phyloP scores from a whole-genome alignment of 129 eudicot species.

The carrot (Daucus carota) region DNA sequence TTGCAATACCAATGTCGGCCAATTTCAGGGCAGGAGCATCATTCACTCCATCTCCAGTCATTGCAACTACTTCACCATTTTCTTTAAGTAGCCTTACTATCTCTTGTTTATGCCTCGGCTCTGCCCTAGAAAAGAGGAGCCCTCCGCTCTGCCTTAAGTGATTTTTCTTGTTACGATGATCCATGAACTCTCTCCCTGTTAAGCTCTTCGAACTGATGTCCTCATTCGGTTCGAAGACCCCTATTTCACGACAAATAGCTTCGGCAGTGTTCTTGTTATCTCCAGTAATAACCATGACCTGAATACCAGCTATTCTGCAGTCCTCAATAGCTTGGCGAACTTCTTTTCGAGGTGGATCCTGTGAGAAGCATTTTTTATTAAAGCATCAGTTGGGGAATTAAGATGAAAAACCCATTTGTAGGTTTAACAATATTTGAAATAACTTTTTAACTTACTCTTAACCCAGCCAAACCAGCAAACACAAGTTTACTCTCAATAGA shows the following conservation, averaged over 20 bases:
- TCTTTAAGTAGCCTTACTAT: constrained; percentile 86
- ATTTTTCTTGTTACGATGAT: constrained; percentile 34
- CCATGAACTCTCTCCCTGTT: constrained; percentile 88
- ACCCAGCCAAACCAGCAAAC: constrained; percentile 86
- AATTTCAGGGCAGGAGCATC: constrained; percentile 91
- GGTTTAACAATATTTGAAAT: neutral
- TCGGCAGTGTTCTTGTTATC: constrained; percentile 99
- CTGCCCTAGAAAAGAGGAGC: constrained; percentile 81
- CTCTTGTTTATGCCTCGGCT: constrained; percentile 89
- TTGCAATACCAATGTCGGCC: constrained; percentile 94
- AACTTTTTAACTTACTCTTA: constrained; percentile 51
- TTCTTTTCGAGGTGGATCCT: constrained; percentile 98
- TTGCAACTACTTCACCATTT: constrained; percentile 84
- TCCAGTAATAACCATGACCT: constrained; percentile 95
- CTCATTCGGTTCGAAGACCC: constrained; percentile 57
- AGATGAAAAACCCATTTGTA: neutral
- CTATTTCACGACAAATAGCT: constrained; percentile 92
- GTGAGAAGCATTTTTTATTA: neutral
- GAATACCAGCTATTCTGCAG: constrained; percentile 92
- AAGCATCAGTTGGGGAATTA: neutral
- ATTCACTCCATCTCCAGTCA: constrained; percentile 96
- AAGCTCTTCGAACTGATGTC: constrained; percentile 63
- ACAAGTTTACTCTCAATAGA: constrained; percentile 68
- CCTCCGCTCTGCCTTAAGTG: constrained; percentile 72
- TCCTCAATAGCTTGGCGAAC: constrained; percentile 92